Conservation (phyloP, 2,329 filamentous ascomycete species). For the Stemphylium lycopersici region DNA sequence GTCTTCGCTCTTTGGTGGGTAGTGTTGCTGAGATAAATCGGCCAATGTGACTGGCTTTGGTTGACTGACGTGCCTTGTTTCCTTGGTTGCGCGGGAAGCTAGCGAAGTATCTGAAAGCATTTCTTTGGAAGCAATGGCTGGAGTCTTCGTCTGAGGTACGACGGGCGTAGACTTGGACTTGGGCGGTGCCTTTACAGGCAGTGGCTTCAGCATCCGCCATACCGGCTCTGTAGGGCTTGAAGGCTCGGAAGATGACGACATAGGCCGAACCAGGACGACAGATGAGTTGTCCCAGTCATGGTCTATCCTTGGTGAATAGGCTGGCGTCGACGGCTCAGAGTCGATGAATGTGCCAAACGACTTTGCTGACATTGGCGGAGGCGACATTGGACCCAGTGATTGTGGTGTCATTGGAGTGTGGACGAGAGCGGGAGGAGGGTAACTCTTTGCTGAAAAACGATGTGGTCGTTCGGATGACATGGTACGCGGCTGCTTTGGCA, state of each 20-base stretch:
- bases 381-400: constrained; percentile 36
- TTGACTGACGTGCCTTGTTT: constrained; percentile 4
- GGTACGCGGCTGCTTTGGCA: constrained; percentile 41
- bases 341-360: constrained; percentile 47
- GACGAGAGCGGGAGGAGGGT: constrained; percentile 21
- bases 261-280: constrained; percentile 36
- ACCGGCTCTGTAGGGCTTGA: constrained; percentile 37
- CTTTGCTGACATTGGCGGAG: constrained; percentile 43
- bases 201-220: constrained; percentile 43
- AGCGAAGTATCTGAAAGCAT: constrained; percentile 9
- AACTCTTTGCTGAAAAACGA: constrained; percentile 35
- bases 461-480: constrained; percentile 37
- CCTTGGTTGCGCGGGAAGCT: constrained; percentile 25
- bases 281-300: constrained; percentile 38
- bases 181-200: constrained; percentile 19
- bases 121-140: constrained; percentile 11
- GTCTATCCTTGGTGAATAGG: constrained; percentile 39
- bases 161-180: constrained; percentile 4
- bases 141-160: constrained; percentile 12
- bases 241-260: constrained; percentile 34
- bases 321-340: constrained; percentile 47
- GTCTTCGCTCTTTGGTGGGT: constrained; percentile 20
- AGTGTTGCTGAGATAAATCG: constrained; percentile 22
- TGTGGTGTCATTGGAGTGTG: constrained; percentile 30
- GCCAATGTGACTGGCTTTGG: constrained; percentile 12